Base-by-base conservation (phyloP, 306 rosid genomes). In the Vigna radiata region DNA sequence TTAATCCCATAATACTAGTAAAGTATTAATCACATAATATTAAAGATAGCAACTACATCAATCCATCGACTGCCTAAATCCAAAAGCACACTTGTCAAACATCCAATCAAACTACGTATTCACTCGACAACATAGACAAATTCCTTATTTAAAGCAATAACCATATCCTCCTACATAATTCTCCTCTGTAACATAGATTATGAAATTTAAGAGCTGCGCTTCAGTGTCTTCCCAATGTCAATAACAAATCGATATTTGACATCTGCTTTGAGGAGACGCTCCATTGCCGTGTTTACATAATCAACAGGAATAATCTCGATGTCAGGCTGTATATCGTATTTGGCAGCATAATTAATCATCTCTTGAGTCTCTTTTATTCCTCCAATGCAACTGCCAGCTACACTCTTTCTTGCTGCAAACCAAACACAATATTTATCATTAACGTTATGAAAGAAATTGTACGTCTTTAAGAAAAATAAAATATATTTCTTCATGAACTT, bases 381-480 rank as follows among this genome's bases (percentile, higher is more conserved):
- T 56, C 90, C 90, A 69, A 73, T 68, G 78, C 39, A n/a, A 66
- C 87, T 87, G 11, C 88, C 88, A 5, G 77, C 86, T 16, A 87
- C 7, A 12, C 75, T n/a, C 75, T 85, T 87, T 66, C 88, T 80
- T 49, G 85, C 88, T 82, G 72, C 77, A n/a, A 72, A 41, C 12
- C 54, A 31, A 59, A 27, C 8, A 13, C 8, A 10, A 68, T 47
- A 23, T 8, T 25, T 25, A 25, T 25, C 27, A 25, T 25, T 0
- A 25, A 2, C 27, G 27, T 25, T 25, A 25, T 2, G 3, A 25
- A 25, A 25, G 3, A 25, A 25, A 2, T 25, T 0, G 27, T 25
- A 25, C 27, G 27, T 25, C 27, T 25, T 25, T 2, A 25, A 25
- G 27, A 25, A 25, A 25, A 25, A 25, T 29, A 29, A 29, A 29